Conservation (phyloP, 78 protist species). For the Isochrysis galbana region DNA sequence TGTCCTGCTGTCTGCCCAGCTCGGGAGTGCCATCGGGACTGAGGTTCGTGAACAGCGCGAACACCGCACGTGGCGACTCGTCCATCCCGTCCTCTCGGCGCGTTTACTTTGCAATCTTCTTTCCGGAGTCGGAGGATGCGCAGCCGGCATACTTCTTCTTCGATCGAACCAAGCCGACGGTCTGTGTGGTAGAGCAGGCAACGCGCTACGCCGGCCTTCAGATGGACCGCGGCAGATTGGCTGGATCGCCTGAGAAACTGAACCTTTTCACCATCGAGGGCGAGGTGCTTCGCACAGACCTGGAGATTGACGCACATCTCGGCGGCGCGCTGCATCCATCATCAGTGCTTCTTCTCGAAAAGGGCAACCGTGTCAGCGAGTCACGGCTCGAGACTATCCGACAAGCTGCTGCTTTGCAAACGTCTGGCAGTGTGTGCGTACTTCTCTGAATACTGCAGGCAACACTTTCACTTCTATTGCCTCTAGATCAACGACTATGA, state of each 20-base stretch:
- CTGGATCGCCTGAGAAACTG: background rate
- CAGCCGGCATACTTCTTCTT: background rate
- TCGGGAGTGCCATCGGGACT: too few relatives aligned
- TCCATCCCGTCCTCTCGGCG: background rate
- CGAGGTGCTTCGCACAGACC: background rate
- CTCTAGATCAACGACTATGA: too few relatives aligned
- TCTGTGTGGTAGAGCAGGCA: background rate
- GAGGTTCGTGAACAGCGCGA: background rate
- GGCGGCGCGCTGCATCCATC: background rate
- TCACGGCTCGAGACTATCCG: background rate
- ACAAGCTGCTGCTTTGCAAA: too few relatives aligned
- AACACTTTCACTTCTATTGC: too few relatives aligned
- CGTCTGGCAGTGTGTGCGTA: too few relatives aligned
- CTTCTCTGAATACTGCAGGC: too few relatives aligned
- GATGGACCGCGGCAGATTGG: background rate
- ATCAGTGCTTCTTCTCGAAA: background rate
- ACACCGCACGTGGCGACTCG: background rate
- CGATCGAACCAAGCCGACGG: background rate
- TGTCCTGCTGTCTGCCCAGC: too few relatives aligned
- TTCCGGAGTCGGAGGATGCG: background rate
- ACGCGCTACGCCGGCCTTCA: background rate
- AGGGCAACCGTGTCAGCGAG: background rate
- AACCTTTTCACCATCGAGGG: constrained; percentile 3
- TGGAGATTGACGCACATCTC: background rate
- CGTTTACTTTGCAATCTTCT: background rate